Percentiles rank a stretch among this genome's conserved stretches.
Conservation (phyloP, 2,329 filamentous ascomycete species). For the Samsoniella hepiali region DNA sequence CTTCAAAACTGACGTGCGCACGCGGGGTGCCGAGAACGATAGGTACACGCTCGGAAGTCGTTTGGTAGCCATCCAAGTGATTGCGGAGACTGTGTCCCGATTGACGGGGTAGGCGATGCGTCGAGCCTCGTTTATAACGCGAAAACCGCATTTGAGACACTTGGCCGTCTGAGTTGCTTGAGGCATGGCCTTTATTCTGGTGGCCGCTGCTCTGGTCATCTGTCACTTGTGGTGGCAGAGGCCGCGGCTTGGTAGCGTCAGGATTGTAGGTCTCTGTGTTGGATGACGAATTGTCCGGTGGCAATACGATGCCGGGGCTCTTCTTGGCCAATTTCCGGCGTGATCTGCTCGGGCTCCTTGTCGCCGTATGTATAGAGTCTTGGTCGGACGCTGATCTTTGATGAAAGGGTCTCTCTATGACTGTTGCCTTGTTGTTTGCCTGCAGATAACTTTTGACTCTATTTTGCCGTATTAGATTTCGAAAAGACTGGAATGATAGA, state of each 20-base stretch:
- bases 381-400: constrained; percentile 6
- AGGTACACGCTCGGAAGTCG: neutral
- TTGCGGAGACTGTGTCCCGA: neutral
- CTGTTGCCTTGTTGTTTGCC: constrained; percentile 3
- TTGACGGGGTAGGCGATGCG: neutral
- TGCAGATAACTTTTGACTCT: constrained; percentile 7
- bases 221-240: neutral
- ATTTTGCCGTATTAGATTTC: constrained; percentile 21
- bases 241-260: neutral
- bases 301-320: neutral
- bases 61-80: neutral
- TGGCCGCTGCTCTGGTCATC: neutral
- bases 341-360: neutral
- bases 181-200: neutral
- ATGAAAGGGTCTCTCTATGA: neutral
- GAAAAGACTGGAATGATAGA: constrained; percentile 10
- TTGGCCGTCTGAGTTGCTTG: neutral
- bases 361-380: neutral
- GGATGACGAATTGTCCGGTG: neutral
- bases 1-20: neutral
- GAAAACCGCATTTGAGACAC: neutral
- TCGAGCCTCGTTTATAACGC: neutral
- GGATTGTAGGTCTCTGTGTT: neutral
- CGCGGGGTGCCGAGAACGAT: neutral
- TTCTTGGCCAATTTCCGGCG: constrained; percentile 2